Evolutionary conservation across 1,139 yeast genomes (phyloP), one percentile per base, ranked within the genome.

Genomic region (Suhomyces panamericanus): DNA sequence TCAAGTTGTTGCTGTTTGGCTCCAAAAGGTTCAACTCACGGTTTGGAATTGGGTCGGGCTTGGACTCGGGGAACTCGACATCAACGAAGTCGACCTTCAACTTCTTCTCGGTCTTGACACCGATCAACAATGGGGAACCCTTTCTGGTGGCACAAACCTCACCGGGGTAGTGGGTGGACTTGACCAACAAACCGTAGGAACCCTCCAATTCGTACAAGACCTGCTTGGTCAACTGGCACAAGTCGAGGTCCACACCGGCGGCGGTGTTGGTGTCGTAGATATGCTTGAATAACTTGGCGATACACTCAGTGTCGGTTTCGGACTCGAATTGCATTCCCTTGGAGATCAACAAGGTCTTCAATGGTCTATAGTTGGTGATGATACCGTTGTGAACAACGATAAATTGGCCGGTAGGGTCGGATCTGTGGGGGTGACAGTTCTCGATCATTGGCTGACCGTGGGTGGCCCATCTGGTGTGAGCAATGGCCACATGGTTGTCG

Each of bases 401-500:
- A 61, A 95, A 95, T 65, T 91, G 96, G 55, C 86, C 86, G 43
- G 70, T 68, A 10, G 78, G 77, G 64, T 89, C 99, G 0, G 96
- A 88, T 57, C 95, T 76, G 64, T 93, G 99, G 42, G 99, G 99
- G 65, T 95, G 99, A 66, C 98, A 93, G 75, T 95, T 95, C 53
- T 70, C 63, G 49, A 78, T 81, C 58, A 80, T 81, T 46, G 98
- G 98, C 59, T 85, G 88, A 68, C 99, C 99, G 69, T 95, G 99
- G 37, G 99, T 95, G 39, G 99, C 99, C 99, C 99, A 95, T 76
- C 99, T 86, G 14, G 99, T 95, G 70, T 95, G 99, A 33, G 99
- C 98, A 66, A 95, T 93, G 64, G 96, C 99, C 49, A 85, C 93
- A 63, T 93, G 99, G 66, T 86, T 83, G 57, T 83, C 85, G 61